Evolutionary conservation across 306 rosid species (phyloP).

Genomic region (Cicer cuneatum): DNA sequence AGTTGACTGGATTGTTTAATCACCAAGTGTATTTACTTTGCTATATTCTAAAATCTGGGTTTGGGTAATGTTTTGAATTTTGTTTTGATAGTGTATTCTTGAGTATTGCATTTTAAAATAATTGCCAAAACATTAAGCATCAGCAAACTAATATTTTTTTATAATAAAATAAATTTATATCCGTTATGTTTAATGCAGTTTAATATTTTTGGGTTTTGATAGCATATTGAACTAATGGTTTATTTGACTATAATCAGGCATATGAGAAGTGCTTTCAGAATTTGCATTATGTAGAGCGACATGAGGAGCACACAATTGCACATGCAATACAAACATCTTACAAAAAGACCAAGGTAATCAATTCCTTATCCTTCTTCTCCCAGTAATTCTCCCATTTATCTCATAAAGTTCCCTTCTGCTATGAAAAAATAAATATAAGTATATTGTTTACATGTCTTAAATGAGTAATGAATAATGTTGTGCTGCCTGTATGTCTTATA

Average conservation of each 20-base stretch:
- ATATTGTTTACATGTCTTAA: slow-evolving; percentile 12
- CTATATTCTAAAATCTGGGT: slow-evolving; percentile 30
- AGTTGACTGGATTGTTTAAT: neutral
- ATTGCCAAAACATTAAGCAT: slow-evolving; percentile 2
- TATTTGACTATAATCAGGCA: slow-evolving; percentile 65
- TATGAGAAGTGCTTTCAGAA: slow-evolving; percentile 94
- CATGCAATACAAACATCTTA: slow-evolving; percentile 85
- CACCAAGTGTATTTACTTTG: slow-evolving; percentile 11
- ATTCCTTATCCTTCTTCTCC: slow-evolving; percentile 32
- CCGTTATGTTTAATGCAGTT: slow-evolving; percentile 25
- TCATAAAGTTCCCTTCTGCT: slow-evolving; percentile 17
- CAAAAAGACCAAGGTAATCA: slow-evolving; percentile 77
- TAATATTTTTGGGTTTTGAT: slow-evolving; percentile 12
- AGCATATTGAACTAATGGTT: slow-evolving; percentile 39
- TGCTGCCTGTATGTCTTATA: slow-evolving; percentile 6
- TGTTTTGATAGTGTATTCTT: slow-evolving; percentile 4
- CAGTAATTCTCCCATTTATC: slow-evolving; percentile 11
- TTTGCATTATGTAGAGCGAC: slow-evolving; percentile 84
- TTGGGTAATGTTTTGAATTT: slow-evolving; percentile 30
- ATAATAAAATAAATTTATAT: neutral
- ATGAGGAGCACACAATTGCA: slow-evolving; percentile 95
- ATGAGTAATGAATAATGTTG: slow-evolving; percentile 4
- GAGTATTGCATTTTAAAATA: slow-evolving; percentile 3
- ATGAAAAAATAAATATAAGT: neutral
- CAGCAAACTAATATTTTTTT: neutral